Evolutionary conservation across 352 stramenopile genomes (phyloP).

Genomic region (Detonula confervacea): DNA sequence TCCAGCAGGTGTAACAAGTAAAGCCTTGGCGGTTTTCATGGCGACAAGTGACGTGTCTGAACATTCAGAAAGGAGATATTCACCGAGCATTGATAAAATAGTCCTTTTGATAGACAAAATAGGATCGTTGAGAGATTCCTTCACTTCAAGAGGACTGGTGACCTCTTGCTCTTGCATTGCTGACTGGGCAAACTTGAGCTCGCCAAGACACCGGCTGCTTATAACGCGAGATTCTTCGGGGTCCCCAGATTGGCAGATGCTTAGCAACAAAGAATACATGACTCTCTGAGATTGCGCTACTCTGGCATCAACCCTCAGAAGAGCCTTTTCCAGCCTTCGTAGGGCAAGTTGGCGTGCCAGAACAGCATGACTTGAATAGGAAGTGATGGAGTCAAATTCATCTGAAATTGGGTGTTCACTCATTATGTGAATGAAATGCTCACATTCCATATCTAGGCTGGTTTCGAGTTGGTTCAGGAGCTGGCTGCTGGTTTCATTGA

Average conservation of each 20-base stretch:
- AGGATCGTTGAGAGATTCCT: conserved; percentile 39
- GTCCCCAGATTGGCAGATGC: conserved; percentile 56
- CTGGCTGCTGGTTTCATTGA: too few species aligned
- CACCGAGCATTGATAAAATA: conserved; percentile 66
- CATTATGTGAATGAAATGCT: conserved; percentile 58
- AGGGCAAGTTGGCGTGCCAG: conserved; percentile 52
- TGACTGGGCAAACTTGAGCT: conserved; percentile 22
- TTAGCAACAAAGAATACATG: conserved; percentile 39
- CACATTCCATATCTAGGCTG: conserved; percentile 39
- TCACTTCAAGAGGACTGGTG: conserved; percentile 8
- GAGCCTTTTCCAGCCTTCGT: conserved; percentile 40
- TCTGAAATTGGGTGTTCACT: conserved; percentile 60
- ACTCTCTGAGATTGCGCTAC: conserved; percentile 19
- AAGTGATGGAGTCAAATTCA: conserved; percentile 27
- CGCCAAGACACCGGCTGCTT: conserved; percentile 57
- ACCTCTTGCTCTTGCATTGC: conserved; percentile 10
- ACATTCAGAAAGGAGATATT: conserved; percentile 62
- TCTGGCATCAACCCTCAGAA: conserved; percentile 12
- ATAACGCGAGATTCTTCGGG: conserved; percentile 60
- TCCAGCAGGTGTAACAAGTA: conserved; percentile 60
- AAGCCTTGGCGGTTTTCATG: conserved; percentile 69
- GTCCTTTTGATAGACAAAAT: conserved; percentile 56
- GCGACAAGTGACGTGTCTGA: conserved; percentile 67
- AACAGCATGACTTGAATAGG: conserved; percentile 29
- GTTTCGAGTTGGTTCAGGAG: too few species aligned